Evolutionary conservation across 1,284 basidiomycete genomes (phyloP), one percentile per base, ranked within the genome.

Genomic region (Cronartium ribicola): DNA sequence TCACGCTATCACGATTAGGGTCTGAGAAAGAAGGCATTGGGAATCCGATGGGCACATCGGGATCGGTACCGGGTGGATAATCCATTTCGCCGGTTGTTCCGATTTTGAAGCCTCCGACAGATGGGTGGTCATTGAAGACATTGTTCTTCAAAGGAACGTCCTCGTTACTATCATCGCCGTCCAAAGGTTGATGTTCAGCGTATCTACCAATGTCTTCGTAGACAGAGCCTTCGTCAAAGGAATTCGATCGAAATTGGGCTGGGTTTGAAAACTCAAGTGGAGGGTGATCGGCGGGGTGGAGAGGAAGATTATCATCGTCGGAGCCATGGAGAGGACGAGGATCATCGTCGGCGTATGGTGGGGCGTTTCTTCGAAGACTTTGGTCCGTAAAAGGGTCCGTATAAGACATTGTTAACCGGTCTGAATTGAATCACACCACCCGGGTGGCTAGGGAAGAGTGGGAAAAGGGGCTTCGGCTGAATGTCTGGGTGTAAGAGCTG

Each of bases 21-120:
- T 39, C 59, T n/a, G 68, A 64, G 37, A 72, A 65, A 10, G 63
- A 22, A 44, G 69, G 62, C 5, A 57, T 40, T 29, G 69, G 69
- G 61, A 72, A 72, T 46, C 62, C 62, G 22, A 72, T 64, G 29
- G 37, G 39, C 39, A 40, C 20, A 6, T 57, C 69, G 10, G 62
- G 62, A 72, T 65, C 62, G 13, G 37, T 57, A 10, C 60, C 57
- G 37, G 71, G 29, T 13, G 60, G 60, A 61, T 61, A 61, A 61
- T 5, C 60, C 29, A n/a, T 29, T 20, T 55, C 51, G 37, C 60
- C 60, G 39, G 29, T 13, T 36, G 14, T 37, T 37, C 39, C 60
- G 7, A 40, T 11, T 11, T 40, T 36, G 37, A 61, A 61, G 4
- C 60, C 60, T 20, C 60, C 60, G 17, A 40, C 29, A 36, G 60